Evolutionary conservation across 257 asterid genomes (phyloP).

Genomic region (Cordia subcordata): DNA sequence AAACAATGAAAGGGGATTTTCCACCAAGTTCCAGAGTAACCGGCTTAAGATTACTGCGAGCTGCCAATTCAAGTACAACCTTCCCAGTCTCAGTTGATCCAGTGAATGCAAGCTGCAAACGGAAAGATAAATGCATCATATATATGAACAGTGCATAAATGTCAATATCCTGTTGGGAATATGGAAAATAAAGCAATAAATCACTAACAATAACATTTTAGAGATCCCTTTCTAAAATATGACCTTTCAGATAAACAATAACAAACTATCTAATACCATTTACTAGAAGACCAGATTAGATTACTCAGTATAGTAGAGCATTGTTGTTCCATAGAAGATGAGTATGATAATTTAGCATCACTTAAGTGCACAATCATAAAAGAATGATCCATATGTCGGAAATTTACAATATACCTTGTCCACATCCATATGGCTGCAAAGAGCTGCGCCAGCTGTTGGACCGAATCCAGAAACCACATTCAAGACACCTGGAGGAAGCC

Average conservation of each 20-base stretch:
- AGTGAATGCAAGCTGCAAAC: slow-evolving; percentile 85
- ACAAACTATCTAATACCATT: no score
- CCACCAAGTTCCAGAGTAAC: slow-evolving; percentile 98
- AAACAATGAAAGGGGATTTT: slow-evolving; percentile 92
- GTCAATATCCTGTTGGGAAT: no score
- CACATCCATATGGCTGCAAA: slow-evolving; percentile 94
- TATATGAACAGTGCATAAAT: neutral
- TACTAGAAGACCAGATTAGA: no score
- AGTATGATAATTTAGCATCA: neutral
- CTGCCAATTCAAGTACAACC: slow-evolving; percentile 59
- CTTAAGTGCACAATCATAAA: neutral
- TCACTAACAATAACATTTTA: no score
- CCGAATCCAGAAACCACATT: slow-evolving; percentile 91
- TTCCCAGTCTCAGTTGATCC: slow-evolving; percentile 93
- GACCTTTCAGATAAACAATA: no score
- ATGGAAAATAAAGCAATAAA: no score
- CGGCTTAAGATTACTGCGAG: slow-evolving; percentile 93
- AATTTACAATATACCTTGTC: slow-evolving; percentile 64
- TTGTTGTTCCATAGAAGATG: neutral
- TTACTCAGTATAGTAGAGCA: no score
- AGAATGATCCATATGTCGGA: neutral
- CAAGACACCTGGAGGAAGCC: slow-evolving; percentile 87
- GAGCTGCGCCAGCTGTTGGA: slow-evolving; percentile 93
- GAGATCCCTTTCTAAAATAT: no score
- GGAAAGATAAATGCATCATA: neutral